Base-by-base conservation (phyloP, 106 monocot genomes). In the Dioscorea alata region DNA sequence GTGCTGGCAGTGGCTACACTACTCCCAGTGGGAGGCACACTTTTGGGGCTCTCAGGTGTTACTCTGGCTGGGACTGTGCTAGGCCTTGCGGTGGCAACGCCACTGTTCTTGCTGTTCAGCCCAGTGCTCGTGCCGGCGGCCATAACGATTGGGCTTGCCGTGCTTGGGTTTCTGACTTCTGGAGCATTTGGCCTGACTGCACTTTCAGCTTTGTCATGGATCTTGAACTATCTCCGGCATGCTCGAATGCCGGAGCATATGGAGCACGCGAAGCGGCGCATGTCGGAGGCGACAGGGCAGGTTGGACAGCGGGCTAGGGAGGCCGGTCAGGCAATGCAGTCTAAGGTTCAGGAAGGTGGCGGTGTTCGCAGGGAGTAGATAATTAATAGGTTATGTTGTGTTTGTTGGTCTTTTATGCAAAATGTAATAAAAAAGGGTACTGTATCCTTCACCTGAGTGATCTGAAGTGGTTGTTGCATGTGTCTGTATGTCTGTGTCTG, bases 21-120 rank as follows among this genome's bases (percentile, higher is more conserved):
- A 21, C 57, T 88, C 78, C 88, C 88, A 21, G n/a, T 88, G 57
- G 84, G 81, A 42, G 88, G 84, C 72, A 71, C 75, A 32, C 78
- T 88, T 18, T 83, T 88, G 31, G 59, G 75, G 48, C 73, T 84
- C 31, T 67, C 81, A 4, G 75, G 71, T 8, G 15, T 81, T 32
- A 79, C 78, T 21, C 76, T 84, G 16, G 42, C 75, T 51, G 76
- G 31, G 9, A 81, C 84, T 49, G 67, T 84, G 50, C 35, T 84
- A 71, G 79, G 65, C 0, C 75, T 88, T 52, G 65, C 75, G 54
- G 59, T 75, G 19, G 58, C 64, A 12, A 58, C 84, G 9, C 88
- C 88, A 33, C 66, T 84, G 17, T 75, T 88, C 42, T 4, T 81
- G 25, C 49, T 88, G 50, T 88, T 76, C 78, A 82, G 84, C 84